phyloP scores from a whole-genome alignment of 2,329 filamentous ascomycete genomes.

The Ploettnerulaceae sp. region DNA sequence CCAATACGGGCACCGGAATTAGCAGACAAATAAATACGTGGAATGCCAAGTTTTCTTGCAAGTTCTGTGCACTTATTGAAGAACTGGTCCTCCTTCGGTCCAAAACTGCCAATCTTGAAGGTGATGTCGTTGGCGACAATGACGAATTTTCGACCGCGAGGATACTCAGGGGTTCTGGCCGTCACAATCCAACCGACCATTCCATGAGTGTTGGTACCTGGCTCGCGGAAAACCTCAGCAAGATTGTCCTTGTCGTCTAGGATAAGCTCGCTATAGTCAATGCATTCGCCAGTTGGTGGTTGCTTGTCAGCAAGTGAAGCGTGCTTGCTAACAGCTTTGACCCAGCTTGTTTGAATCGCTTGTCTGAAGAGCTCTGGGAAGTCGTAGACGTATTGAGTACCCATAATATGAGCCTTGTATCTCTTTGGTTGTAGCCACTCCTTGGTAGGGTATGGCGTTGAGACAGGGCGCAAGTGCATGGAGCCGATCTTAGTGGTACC shows the following conservation, averaged over 20 bases:
- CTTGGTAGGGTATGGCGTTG: slow-evolving; percentile 93
- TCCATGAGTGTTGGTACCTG: slow-evolving; percentile 90
- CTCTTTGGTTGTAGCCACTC: slow-evolving; percentile 98
- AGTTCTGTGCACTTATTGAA: slow-evolving; percentile 99
- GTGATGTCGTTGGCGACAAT: slow-evolving; percentile 99
- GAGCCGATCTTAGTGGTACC: slow-evolving; percentile 91
- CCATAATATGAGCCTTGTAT: slow-evolving; percentile 99
- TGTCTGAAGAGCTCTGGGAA: slow-evolving; percentile 99
- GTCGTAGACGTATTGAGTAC: slow-evolving; percentile 98
- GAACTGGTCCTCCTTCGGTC: slow-evolving; percentile 93
- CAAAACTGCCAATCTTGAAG: slow-evolving; percentile 97
- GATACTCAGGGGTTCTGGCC: slow-evolving; percentile 92
- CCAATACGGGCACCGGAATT: slow-evolving; percentile 98
- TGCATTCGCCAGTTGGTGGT: slow-evolving; percentile 82
- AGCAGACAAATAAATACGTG: slow-evolving; percentile 94
- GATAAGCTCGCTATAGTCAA: slow-evolving; percentile 90
- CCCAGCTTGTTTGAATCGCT: slow-evolving; percentile 94
- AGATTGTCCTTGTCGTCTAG: slow-evolving; percentile 91
- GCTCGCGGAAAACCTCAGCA: slow-evolving; percentile 88
- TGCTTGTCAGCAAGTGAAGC: slow-evolving; percentile 72
- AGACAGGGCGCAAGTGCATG: slow-evolving; percentile 89
- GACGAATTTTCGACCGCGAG: slow-evolving; percentile 84
- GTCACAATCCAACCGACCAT: slow-evolving; percentile 99
- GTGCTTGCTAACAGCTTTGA: slow-evolving; percentile 67
- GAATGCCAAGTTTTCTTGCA: slow-evolving; percentile 88